Evolutionary conservation across 78 protist genomes (phyloP).

Genomic region (Monocercomonoides exilis): DNA sequence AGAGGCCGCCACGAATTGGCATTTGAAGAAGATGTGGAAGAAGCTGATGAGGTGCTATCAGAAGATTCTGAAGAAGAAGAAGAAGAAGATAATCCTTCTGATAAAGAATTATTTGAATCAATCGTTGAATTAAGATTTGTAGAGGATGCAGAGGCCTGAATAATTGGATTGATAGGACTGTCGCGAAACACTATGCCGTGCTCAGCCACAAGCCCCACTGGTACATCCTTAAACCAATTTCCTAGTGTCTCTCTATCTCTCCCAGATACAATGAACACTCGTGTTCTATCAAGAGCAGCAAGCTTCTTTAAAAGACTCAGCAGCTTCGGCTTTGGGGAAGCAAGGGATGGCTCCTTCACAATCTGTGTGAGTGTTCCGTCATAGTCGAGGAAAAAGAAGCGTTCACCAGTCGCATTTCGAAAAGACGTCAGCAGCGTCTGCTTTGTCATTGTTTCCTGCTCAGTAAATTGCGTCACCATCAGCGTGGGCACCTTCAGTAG

Average conservation of each 20-base stretch:
- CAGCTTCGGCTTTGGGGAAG: not conserved
- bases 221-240: not conserved
- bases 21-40: too few relatives aligned
- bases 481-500: not conserved
- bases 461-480: not conserved
- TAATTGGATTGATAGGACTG: too few relatives aligned
- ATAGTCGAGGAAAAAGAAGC: slow-evolving; percentile 18
- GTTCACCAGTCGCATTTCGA: not conserved
- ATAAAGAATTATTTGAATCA: too few relatives aligned
- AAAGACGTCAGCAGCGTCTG: not conserved
- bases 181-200: slow-evolving; percentile 17
- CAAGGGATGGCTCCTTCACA: not conserved
- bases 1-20: not conserved
- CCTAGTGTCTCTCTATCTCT: not conserved
- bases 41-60: not conserved
- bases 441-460: not conserved
- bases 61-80: not conserved
- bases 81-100: not conserved
- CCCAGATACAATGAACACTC: slow-evolving; percentile 23
- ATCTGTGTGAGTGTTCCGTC: slow-evolving; percentile 23
- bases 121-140: too few relatives aligned
- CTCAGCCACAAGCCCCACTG: slow-evolving; percentile 24
- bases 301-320: not conserved
- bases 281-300: not conserved
- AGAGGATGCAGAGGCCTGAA: too few relatives aligned